Evolutionary conservation across 345 rosid genomes (phyloP).

Genomic region (Hibiscus tridactylites): DNA sequence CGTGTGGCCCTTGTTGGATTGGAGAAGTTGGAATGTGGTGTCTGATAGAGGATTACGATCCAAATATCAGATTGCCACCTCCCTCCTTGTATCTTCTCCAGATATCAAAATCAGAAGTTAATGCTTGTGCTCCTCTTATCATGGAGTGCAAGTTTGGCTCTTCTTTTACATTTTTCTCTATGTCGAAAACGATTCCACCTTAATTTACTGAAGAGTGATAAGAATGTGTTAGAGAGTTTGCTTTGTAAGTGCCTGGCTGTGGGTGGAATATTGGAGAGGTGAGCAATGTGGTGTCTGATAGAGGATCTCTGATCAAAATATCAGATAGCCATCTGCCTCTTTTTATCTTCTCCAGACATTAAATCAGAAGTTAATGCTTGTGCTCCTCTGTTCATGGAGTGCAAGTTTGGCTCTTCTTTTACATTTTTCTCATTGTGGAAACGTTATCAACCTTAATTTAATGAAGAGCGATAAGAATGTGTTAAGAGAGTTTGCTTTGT

Average conservation of each 20-base stretch:
- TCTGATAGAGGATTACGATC: conserved; percentile 21
- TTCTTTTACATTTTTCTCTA: conserved; percentile 30
- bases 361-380: conserved; percentile 44
- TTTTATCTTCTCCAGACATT: conserved; percentile 21
- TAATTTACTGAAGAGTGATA: conserved; percentile 9
- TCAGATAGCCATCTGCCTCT: conserved; percentile 16
- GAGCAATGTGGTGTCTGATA: conserved; percentile 32
- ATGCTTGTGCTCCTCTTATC: conserved; percentile 31
- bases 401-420: conserved; percentile 62
- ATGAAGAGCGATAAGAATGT: conserved; percentile 8
- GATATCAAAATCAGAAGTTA: conserved; percentile 34
- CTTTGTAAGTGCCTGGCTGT: not conserved
- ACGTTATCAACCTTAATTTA: not conserved
- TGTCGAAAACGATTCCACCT: not conserved
- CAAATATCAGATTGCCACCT: conserved; percentile 21
- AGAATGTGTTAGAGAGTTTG: not conserved
- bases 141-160: conserved; percentile 54
- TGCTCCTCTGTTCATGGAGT: conserved; percentile 21
- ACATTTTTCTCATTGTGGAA: conserved; percentile 9
- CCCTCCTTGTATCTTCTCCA: conserved; percentile 32
- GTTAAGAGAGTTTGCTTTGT: not conserved
- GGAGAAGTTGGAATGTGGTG: conserved; percentile 34
- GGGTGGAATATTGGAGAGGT: conserved; percentile 1
- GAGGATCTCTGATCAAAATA: conserved; percentile 8
- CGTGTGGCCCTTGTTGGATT: not conserved